phyloP scores from a whole-genome alignment of 306 rosid genomes.

The Ochetophila trinervis region DNA sequence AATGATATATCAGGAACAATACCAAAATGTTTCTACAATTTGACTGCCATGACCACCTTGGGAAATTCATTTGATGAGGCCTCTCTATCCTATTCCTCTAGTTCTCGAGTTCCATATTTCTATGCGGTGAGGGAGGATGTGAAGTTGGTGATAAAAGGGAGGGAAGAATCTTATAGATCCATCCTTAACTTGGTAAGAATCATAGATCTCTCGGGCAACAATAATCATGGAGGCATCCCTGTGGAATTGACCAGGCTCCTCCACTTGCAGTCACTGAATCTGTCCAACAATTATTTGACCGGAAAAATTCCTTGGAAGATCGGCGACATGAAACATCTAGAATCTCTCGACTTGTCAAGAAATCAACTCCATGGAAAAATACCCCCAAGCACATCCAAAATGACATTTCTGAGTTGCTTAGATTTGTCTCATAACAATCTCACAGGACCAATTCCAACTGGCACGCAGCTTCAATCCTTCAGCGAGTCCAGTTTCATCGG shows the following conservation, averaged over 20 bases:
- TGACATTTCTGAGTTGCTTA: too few species aligned
- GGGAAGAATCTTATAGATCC: background rate
- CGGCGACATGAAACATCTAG: background rate
- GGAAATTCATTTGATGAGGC: too few species aligned
- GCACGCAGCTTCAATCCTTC: conserved; percentile 15
- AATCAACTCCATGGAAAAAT: conserved; percentile 3
- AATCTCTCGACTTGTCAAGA: conserved; percentile 19
- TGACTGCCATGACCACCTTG: background rate
- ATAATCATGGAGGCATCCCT: background rate
- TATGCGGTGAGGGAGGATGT: background rate
- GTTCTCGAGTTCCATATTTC: too few species aligned
- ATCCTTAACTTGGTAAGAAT: too few species aligned
- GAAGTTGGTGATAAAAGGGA: conserved; percentile 9
- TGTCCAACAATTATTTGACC: conserved; percentile 3
- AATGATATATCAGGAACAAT: conserved; percentile 16
- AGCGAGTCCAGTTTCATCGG: background rate
- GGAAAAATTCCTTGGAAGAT: conserved; percentile 9
- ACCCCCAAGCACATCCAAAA: too few species aligned
- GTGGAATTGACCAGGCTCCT: conserved; percentile 4
- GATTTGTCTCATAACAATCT: conserved; percentile 19
- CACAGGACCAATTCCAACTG: background rate
- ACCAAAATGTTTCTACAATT: conserved; percentile 17
- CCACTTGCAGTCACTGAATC: conserved; percentile 1
- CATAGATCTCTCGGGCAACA: conserved; percentile 15
- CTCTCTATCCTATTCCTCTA: too few species aligned